phyloP scores from a whole-genome alignment of 148 eudicot species.

The Camellia sinensis region DNA sequence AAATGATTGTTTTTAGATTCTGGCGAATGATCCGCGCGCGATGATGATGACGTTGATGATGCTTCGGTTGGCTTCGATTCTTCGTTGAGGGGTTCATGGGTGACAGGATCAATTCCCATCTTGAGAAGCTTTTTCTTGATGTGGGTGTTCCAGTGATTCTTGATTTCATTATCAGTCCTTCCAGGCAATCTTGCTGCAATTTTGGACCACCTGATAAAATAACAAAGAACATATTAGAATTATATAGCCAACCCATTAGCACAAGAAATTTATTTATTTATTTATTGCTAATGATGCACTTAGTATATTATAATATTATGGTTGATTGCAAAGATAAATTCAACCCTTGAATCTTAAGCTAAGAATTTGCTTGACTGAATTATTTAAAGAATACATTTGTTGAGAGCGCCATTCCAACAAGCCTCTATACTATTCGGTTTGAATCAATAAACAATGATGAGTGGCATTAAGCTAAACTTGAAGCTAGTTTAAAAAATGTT shows the following conservation, averaged over 20 bases:
- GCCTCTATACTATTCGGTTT: no score
- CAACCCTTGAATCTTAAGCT: slow-evolving; percentile 13
- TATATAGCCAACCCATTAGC: neutral
- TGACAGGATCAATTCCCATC: slow-evolving; percentile 89
- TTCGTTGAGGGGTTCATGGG: slow-evolving; percentile 65
- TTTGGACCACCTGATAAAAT: slow-evolving; percentile 75
- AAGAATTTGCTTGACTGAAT: neutral
- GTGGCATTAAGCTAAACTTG: neutral
- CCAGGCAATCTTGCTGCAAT: slow-evolving; percentile 89
- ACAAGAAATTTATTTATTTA: neutral
- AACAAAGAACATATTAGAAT: neutral
- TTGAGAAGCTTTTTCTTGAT: slow-evolving; percentile 87
- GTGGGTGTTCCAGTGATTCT: slow-evolving; percentile 97
- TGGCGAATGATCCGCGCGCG: slow-evolving; percentile 7
- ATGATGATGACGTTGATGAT: neutral
- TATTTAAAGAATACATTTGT: neutral
- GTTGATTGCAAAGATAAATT: neutral
- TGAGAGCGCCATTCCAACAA: no score
- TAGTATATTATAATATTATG: no score
- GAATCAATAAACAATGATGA: neutral
- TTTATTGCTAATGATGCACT: neutral
- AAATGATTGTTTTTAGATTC: neutral
- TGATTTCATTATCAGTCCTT: slow-evolving; percentile 92
- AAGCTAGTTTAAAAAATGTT: neutral
- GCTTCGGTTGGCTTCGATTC: slow-evolving; percentile 20